phyloP scores from a whole-genome alignment of 2,329 filamentous ascomycete genomes.

The Hortaea sp. region DNA sequence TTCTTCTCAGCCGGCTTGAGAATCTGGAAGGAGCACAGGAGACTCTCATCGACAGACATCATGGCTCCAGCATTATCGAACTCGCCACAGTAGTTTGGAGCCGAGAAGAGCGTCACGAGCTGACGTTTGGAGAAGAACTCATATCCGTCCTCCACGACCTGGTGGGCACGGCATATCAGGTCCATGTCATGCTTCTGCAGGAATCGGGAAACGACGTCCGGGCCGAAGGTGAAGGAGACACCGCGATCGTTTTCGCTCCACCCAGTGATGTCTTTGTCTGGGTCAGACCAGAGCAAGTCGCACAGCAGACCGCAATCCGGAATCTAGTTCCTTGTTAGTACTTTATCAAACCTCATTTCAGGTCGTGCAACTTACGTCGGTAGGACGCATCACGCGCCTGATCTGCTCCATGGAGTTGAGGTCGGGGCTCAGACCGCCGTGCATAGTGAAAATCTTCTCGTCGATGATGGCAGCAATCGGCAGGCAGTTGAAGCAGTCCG shows the following conservation, averaged over 20 bases:
- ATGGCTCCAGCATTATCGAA: conserved; percentile 99
- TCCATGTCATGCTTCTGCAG: conserved; percentile 99
- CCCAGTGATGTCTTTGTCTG: conserved; percentile 97
- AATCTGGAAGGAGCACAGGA: conserved; percentile 99
- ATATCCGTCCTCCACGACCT: conserved; percentile 97
- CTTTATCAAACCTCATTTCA: background rate
- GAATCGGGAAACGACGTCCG: conserved; percentile 94
- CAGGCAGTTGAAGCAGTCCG: conserved; percentile 98
- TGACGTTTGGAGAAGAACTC: conserved; percentile 99
- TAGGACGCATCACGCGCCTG: conserved; percentile 94
- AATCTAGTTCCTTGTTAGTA: conserved; percentile 50
- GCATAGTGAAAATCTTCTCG: conserved; percentile 99
- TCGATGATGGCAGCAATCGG: conserved; percentile 98
- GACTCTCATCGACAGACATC: conserved; percentile 99
- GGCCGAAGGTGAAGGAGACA: conserved; percentile 97
- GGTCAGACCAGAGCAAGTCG: conserved; percentile 96
- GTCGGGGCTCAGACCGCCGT: conserved; percentile 92
- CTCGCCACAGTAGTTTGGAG: conserved; percentile 98
- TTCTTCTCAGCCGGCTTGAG: conserved; percentile 99
- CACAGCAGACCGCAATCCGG: conserved; percentile 95
- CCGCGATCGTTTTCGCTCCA: conserved; percentile 99
- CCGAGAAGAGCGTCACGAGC: conserved; percentile 93
- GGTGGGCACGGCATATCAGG: conserved; percentile 94
- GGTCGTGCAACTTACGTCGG: conserved; percentile 63
- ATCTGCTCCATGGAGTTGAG: conserved; percentile 99